These are phyloP conservation scores for Flaveria trinervia DNA, from an alignment of 129 eudicot species.

Conservation along the genomic window DNA sequence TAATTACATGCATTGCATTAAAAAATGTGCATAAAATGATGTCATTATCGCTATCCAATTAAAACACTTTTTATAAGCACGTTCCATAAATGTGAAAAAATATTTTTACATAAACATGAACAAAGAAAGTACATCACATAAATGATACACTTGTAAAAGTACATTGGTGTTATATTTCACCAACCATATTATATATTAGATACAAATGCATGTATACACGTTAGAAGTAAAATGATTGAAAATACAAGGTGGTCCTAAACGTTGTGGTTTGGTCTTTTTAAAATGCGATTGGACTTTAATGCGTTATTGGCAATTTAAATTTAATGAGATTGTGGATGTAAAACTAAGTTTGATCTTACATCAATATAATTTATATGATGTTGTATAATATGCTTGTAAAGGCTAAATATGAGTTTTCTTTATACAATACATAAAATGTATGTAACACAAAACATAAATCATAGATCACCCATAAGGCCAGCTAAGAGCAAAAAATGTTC, in stretches of 20 bases:
- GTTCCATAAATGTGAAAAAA: background rate
- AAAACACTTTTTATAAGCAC: background rate
- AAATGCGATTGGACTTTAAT: background rate
- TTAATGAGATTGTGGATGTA: background rate
- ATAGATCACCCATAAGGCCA: background rate
- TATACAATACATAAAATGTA: background rate
- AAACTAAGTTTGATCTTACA: background rate
- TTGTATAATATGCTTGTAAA: background rate
- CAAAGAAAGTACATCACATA: background rate
- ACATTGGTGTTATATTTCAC: background rate
- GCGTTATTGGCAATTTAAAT: background rate
- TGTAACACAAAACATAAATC: background rate
- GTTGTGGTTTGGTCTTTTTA: conserved; percentile 1
- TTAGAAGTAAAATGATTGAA: background rate
- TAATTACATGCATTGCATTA: too few species aligned
- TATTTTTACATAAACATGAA: background rate
- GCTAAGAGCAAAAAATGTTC: background rate
- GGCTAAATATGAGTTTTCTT: background rate
- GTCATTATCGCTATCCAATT: background rate
- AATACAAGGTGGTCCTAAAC: conserved; percentile 11
- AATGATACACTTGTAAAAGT: background rate
- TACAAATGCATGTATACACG: background rate
- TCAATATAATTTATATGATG: background rate
- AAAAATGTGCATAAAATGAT: background rate
- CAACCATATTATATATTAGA: background rate